Base-by-base conservation (phyloP, 352 stramenopile genomes). In the Phytopythium chamaehyphon region DNA sequence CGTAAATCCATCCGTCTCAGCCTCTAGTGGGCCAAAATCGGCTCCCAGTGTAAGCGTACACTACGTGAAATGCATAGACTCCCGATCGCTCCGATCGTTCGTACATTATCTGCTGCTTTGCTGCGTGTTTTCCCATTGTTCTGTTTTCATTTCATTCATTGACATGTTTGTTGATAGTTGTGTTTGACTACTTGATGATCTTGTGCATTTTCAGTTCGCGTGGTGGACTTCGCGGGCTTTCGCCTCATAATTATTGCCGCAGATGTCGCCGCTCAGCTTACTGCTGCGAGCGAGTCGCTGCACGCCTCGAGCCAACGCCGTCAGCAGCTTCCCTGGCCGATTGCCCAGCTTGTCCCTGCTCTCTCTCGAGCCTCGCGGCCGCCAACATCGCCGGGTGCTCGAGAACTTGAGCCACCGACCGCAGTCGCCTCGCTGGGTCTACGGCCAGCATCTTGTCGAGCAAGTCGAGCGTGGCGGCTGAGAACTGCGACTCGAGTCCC, bases 1-100 rank as follows among this genome's bases (percentile, higher is more conserved):
- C 58, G 62, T 49, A 88, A 86, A 57, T 78, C 56, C 38, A 59
- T 88, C 26, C 74, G 76, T 15, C 51, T 90, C 22, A 76, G 67
- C 45, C 45, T 76, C 47, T 76, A 68, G 64, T 11, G 31, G 16
- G 10, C 15, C n/a, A 19, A 9, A 3, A 12, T n/a, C 26, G 9
- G 40, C 40, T 48, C 28, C 7, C 15, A 21, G 26, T 51, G 45
- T 33, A 33, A 33, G 28, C 28, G 28, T 33, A 33, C 28, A 33
- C 28, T 33, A 33, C 28, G 28, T 33, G 28, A 33, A 33, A 33
- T 33, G 28, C 28, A 33, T 33, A 33, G 28, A 33, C 28, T 5
- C 28, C 28, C 28, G 28, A 33, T 33, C 28, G 28, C 28, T 33
- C 5, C 28, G 37, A 42, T 42, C 37, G 37, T 42, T 42, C 37